Percentiles rank a stretch among this genome's conserved stretches.
phyloP scores from a whole-genome alignment of 176 grass and related monocot genomes.

The Thalia dealbata region DNA sequence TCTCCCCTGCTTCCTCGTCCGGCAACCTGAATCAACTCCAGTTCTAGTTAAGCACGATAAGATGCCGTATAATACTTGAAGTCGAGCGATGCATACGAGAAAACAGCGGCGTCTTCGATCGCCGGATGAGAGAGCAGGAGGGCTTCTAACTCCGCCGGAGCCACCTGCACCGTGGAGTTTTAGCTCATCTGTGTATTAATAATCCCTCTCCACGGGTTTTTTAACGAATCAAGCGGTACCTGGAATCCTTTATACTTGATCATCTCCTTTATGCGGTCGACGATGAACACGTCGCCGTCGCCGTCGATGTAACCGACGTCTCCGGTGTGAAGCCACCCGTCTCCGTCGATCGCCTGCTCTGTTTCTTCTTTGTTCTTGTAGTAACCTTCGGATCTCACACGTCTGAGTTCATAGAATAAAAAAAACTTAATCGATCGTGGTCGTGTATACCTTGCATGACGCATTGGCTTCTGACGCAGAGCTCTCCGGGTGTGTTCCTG shows the following conservation, averaged over 20 bases:
- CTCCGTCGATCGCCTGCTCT: slow-evolving; percentile 48
- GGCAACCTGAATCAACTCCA: slow-evolving; percentile 32
- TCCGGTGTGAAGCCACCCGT: slow-evolving; percentile 79
- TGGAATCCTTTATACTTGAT: slow-evolving; percentile 98
- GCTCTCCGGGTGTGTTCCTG: slow-evolving; percentile 56
- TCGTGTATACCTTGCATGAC: slow-evolving; percentile 53
- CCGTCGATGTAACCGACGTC: slow-evolving; percentile 88
- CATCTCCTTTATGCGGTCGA: slow-evolving; percentile 79
- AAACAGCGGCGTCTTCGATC: slow-evolving; percentile 62
- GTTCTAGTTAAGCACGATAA: too few species aligned
- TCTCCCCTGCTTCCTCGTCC: slow-evolving; percentile 79
- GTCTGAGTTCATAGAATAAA: too few species aligned
- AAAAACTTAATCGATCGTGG: too few species aligned
- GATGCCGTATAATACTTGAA: too few species aligned
- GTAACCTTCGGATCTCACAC: too few species aligned
- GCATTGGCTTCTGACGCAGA: slow-evolving; percentile 73
- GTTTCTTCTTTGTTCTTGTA: slow-evolving; percentile 72
- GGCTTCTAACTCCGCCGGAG: slow-evolving; percentile 81
- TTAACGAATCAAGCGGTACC: slow-evolving; percentile 13
- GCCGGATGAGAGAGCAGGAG: slow-evolving; percentile 65
- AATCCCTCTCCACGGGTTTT: too few species aligned
- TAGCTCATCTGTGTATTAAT: too few species aligned
- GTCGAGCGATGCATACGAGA: slow-evolving; percentile 36
- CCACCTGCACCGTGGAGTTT: slow-evolving; percentile 28
- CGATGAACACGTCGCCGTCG: slow-evolving; percentile 78